Conservation (phyloP, 768 basidiomycete species). For the Mycena amicta region DNA sequence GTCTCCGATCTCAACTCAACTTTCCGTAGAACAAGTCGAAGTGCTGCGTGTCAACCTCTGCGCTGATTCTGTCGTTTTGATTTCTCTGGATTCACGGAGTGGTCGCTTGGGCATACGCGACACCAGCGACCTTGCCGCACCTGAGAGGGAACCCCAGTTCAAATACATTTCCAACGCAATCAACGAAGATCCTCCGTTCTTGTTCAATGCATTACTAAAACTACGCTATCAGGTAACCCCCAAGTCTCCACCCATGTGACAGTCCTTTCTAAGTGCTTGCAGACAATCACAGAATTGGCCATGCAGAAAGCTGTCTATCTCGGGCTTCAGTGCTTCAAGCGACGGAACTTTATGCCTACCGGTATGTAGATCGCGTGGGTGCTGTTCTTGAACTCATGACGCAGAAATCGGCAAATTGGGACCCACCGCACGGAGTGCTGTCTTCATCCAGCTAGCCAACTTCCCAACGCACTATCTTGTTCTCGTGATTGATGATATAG, state of each 20-base stretch:
- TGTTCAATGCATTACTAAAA: constrained; percentile 58
- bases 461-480: constrained; percentile 86
- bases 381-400: constrained; percentile 7
- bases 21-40: constrained; percentile 48
- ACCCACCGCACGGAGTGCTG: constrained; percentile 53
- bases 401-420: constrained; percentile 77
- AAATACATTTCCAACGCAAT: constrained; percentile 57
- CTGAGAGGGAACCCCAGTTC: constrained; percentile 72
- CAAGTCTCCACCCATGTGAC: neutral
- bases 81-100: constrained; percentile 79
- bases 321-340: constrained; percentile 73
- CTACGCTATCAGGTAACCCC: constrained; percentile 65
- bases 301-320: constrained; percentile 87
- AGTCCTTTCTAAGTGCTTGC: constrained; percentile 7
- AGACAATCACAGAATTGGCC: constrained; percentile 83
- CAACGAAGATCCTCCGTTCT: constrained; percentile 66
- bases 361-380: constrained; percentile 42
- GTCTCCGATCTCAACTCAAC: neutral
- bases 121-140: constrained; percentile 77
- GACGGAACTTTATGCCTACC: constrained; percentile 65
- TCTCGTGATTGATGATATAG: constrained; percentile 75
- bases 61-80: constrained; percentile 72
- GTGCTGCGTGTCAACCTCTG: constrained; percentile 72
- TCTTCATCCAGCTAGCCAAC: constrained; percentile 78
- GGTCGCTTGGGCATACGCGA: constrained; percentile 80